Evolutionary conservation across 164 flowering plant genomes (phyloP).

Genomic region (Akebia trifoliata): DNA sequence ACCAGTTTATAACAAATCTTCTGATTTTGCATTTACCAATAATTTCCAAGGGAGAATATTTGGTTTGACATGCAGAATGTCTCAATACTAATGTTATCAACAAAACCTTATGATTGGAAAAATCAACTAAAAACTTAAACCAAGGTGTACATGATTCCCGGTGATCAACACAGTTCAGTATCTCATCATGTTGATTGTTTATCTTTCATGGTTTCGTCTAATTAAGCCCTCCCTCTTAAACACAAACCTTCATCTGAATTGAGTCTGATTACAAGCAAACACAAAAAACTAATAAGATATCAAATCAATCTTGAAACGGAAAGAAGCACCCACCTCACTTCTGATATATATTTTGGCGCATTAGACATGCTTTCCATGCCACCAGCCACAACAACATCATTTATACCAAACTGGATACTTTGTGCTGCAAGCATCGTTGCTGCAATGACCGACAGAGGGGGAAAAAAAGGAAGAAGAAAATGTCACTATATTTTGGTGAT

Average conservation of each 20-base stretch:
- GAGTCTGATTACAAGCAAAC: not conserved
- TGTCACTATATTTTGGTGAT: not conserved
- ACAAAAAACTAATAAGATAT: not conserved
- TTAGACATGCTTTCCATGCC: slow-evolving; percentile 97
- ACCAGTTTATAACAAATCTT: too few relatives aligned
- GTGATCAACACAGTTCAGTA: too few relatives aligned
- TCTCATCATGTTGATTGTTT: too few relatives aligned
- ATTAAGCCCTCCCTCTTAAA: not conserved
- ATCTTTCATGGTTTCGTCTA: too few relatives aligned
- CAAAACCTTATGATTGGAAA: not conserved
- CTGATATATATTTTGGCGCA: slow-evolving; percentile 64
- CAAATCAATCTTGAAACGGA: not conserved
- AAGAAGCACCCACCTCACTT: slow-evolving; percentile 38
- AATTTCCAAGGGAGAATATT: too few relatives aligned
- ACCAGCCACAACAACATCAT: slow-evolving; percentile 77
- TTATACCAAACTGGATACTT: slow-evolving; percentile 59
- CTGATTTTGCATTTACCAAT: too few relatives aligned
- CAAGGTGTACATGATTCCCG: not conserved
- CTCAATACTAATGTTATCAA: too few relatives aligned
- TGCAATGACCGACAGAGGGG: slow-evolving; percentile 17
- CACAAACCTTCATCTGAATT: not conserved
- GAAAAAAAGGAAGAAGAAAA: not conserved
- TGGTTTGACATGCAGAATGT: too few relatives aligned
- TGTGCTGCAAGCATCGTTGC: slow-evolving; percentile 82
- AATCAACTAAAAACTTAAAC: not conserved